Base-by-base conservation (phyloP, 148 eudicot species). In the Suaeda aralocaspica region DNA sequence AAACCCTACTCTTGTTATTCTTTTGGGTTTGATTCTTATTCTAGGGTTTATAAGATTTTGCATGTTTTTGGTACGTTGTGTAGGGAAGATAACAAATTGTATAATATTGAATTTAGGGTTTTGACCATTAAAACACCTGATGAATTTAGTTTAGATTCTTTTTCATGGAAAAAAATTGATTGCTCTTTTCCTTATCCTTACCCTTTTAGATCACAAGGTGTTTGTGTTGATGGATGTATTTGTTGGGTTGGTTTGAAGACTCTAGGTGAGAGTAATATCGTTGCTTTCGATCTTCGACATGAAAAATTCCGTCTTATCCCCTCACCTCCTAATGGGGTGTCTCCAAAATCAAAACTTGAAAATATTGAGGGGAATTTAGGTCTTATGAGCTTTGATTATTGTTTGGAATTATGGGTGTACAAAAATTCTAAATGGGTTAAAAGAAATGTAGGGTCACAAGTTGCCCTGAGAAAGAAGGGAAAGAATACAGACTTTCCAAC, bases 1-100 rank as follows among this genome's bases (percentile, higher is more conserved):
- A 22, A 41, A 24, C 67, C 67, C 31, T 44, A 24, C 11, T 64
- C 33, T 24, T 64, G 31, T 0, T 64, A 64, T 7, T 64, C 67
- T 64, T 64, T 64, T 12, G 50, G 67, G 52, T 64, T 9, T 42
- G 67, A 64, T 42, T 22, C 67, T 41, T 64, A 11, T 39, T 41
- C 67, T 12, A 39, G 41, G 0, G 51, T 65, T 44, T 65, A 44
- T 8, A 65, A 45, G 53, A 9, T 65, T 30, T 44, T 65, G 53
- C 52, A 65, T 28, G n/a, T 65, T 25, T 64, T 16, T 16, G 68
- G 68, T 0, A 13, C 21, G 0, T 28, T 65, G 0, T 12, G 36
- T 45, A 3, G 12, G 2, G 21, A 44, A 0, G 68, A 42, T 7
- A 65, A 65, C 22, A 25, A 14, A 50, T 9, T 65, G 53, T 65